Evolutionary conservation across 176 grass and related monocot genomes (phyloP), one percentile per base, ranked within the genome.

Genomic region (Phyllostachys edulis): DNA sequence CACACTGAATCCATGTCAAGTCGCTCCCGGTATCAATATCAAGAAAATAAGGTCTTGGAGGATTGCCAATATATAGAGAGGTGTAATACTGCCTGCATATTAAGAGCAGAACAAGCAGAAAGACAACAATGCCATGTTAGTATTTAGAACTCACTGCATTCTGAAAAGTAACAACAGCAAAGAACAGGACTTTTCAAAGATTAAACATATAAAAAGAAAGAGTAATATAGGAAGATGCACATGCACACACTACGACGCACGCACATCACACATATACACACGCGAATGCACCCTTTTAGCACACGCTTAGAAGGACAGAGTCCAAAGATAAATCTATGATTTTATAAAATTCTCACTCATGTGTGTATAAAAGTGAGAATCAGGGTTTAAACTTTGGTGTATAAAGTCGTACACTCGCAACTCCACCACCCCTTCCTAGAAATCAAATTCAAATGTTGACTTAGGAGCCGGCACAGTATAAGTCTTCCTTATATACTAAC

Each of bases 1-100:
- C 96, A 42, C 93, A 99, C 40, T 92, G 93, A 52, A 99, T 90
- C 96, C 96, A 99, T 76, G 93, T 90, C 26, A 92, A 55, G 41
- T 89, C 89, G 26, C 91, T 99, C 57, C 91, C 93, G 5, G 91
- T 96, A 73, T 99, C 96, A n/a, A 99, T 70, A 67, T 96, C 91
- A 51, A 99, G 91, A 55, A 89, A 99, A 73, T 94, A 96, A 80
- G 90, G 83, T 66, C 81, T 92, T 4, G 93, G 84, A 71, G 96
- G 89, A 52, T 87, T 99, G 41, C 96, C 96, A 41, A 99, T 85
- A 44, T 80, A 84, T 54, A 99, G 49, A 9, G 93, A 79, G 14
- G 96, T 99, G 71, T 91, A 99, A 41, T 99, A 99, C 24, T 82
- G 88, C 85, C 96, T 99, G 96, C 83, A 86, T 63, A 77, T 63